Evolutionary conservation across 768 basidiomycete species (phyloP), one percentile per base, ranked within the genome.

Genomic region (Pleurotus tuber-regium): DNA sequence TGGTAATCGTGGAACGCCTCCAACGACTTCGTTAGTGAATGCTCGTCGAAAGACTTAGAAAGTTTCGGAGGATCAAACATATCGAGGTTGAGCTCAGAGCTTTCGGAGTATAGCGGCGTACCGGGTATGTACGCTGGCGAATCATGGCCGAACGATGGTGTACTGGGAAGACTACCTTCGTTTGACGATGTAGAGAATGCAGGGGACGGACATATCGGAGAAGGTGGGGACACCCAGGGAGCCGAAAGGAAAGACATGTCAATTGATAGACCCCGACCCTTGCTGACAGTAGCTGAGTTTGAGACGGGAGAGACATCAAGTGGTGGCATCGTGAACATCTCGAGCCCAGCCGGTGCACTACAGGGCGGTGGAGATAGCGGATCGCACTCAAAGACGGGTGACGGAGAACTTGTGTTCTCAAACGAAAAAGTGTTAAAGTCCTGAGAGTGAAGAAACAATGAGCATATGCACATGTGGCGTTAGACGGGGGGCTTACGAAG

Each of bases 361-460:
- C 33, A 30, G 24, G 35, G 46, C n/a, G 58, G 57, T 21, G 60
- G 58, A 28, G 63, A 59, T 30, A 63, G 54, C 9, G 63, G 61
- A 46, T 65, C 62, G 56, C 60, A 63, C 4, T 68, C 58, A 52
- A 66, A 70, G 4, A 61, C 48, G 2, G 66, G 59, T 6, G 63
- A 23, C 1, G 70, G 70, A 5, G 70, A 64, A 1, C 62, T 50
- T 26, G 67, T 58, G 46, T 66, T 71, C 54, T 75, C 68, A 63
- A 78, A 80, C 36, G 77, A 71, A 64, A 78, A 78, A 40, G 68
- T 57, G 52, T 64, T 65, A 52, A 77, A 76, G 53, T 73, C 73
- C 77, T 79, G 57, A 39, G 33, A 54, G 28, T 50, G 49, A 12
- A 52, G 2, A 25, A 48, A 18, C 35, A 26, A 49, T 44, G 10